Evolutionary conservation across 1,139 yeast genomes (phyloP).

Genomic region (Taphrina confusa): DNA sequence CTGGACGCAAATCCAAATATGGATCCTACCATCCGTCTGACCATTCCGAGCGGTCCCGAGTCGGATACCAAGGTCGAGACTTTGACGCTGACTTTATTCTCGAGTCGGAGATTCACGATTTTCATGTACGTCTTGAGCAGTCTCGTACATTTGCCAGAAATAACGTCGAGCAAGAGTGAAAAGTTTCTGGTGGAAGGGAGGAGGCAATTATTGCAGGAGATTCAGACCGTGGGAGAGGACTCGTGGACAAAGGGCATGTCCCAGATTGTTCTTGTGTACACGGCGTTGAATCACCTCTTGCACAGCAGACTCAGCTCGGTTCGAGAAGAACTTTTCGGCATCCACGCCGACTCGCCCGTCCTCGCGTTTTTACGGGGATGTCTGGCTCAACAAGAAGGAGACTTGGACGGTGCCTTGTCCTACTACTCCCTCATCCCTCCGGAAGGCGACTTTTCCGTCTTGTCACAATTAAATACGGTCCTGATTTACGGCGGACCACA

Average conservation of each 20-base stretch:
- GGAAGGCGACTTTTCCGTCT: not conserved
- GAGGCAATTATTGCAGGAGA: conserved; percentile 7
- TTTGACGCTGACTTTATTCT: not conserved
- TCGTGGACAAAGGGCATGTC: not conserved
- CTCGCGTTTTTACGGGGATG: not conserved
- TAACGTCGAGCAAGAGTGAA: conserved; percentile 6
- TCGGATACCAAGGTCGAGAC: not conserved
- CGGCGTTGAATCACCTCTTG: not conserved
- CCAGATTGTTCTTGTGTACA: not conserved
- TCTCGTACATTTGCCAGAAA: conserved; percentile 4
- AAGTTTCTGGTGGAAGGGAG: conserved; percentile 13
- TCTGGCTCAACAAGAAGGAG: conserved; percentile 7
- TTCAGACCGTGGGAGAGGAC: not conserved
- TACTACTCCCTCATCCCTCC: not conserved
- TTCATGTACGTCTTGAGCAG: conserved; percentile 19
- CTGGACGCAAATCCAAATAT: conserved; percentile 9
- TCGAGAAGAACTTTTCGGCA: not conserved
- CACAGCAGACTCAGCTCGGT: not conserved
- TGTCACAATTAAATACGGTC: not conserved
- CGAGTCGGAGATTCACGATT: conserved; percentile 6
- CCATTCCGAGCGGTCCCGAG: not conserved
- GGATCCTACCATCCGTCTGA: not conserved
- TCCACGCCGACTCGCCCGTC: not conserved
- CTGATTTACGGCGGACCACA: not conserved
- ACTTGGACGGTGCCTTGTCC: not conserved